Evolutionary conservation across 306 rosid species (phyloP).

Genomic region (Phaseolus lunatus): DNA sequence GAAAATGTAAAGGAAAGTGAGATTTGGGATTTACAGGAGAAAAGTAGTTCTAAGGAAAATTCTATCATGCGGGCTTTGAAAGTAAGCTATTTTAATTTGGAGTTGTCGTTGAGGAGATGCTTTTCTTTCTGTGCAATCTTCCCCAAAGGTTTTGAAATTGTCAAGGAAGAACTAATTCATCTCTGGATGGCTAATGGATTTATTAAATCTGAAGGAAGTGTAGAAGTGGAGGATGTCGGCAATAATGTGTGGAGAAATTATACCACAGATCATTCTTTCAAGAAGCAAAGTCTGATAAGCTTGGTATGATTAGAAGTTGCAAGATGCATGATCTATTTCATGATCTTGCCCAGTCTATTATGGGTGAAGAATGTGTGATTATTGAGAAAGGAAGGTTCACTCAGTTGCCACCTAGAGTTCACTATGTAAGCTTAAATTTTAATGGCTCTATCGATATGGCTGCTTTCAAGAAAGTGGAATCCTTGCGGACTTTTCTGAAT

Average conservation of each 20-base stretch:
- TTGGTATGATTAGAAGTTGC: neutral
- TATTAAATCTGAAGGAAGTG: neutral
- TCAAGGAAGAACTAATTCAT: neutral
- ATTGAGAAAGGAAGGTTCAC: neutral
- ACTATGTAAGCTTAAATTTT: neutral
- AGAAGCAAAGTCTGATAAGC: neutral
- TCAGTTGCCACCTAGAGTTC: neutral
- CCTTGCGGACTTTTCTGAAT: constrained; percentile 11
- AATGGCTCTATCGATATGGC: neutral
- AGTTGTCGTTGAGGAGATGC: neutral
- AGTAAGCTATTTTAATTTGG: neutral
- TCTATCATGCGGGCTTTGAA: neutral
- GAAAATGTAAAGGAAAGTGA: neutral
- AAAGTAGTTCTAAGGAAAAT: neutral
- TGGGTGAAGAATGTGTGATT: neutral
- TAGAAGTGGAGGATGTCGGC: constrained; percentile 45
- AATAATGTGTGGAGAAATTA: constrained; percentile 39
- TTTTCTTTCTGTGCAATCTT: neutral
- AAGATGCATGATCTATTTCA: constrained; percentile 39
- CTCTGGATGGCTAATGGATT: constrained; percentile 38
- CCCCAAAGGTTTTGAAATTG: neutral
- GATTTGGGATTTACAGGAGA: too few species aligned
- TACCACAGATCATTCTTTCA: constrained; percentile 41
- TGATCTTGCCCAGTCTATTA: constrained; percentile 42
- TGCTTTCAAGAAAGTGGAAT: constrained; percentile 34